These are phyloP conservation scores for Camelina hispida DNA, from an alignment of 345 rosid genomes.

Conservation along the genomic window DNA sequence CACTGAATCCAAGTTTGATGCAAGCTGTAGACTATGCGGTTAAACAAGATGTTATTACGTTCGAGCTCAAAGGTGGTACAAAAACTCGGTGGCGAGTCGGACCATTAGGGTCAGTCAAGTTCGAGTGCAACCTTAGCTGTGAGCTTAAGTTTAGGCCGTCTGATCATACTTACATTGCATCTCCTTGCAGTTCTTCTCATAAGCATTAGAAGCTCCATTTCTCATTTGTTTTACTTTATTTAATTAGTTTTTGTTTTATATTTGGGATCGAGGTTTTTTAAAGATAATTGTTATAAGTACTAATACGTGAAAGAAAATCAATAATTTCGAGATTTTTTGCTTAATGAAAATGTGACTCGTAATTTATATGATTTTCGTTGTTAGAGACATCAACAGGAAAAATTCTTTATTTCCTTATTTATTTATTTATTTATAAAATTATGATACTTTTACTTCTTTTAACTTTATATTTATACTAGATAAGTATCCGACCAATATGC, in stretches of 20 bases:
- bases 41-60: slow-evolving; percentile 56
- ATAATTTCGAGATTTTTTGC: background rate
- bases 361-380: background rate
- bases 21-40: slow-evolving; percentile 47
- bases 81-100: slow-evolving; percentile 77
- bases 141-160: slow-evolving; percentile 59
- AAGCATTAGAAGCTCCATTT: slow-evolving; percentile 47
- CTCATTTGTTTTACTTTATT: background rate
- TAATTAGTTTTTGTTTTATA: slow-evolving; percentile 15
- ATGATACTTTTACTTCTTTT: no score
- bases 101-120: slow-evolving; percentile 64
- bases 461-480: no score
- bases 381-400: no score
- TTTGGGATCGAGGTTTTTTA: slow-evolving; percentile 6
- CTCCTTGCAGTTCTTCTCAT: slow-evolving; percentile 66
- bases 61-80: slow-evolving; percentile 65
- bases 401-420: no score
- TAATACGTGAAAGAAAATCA: slow-evolving; percentile 15
- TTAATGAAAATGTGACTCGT: background rate
- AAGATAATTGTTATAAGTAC: slow-evolving; percentile 7
- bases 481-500: no score
- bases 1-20: slow-evolving; percentile 56
- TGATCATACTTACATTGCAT: slow-evolving; percentile 48
- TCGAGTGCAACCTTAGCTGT: slow-evolving; percentile 62
- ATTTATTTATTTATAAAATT: no score